A percentile compares a stretch with the other conserved stretches of the same genome.
phyloP scores from a whole-genome alignment of 2,329 filamentous ascomycete genomes.

The Epichloe typhina region DNA sequence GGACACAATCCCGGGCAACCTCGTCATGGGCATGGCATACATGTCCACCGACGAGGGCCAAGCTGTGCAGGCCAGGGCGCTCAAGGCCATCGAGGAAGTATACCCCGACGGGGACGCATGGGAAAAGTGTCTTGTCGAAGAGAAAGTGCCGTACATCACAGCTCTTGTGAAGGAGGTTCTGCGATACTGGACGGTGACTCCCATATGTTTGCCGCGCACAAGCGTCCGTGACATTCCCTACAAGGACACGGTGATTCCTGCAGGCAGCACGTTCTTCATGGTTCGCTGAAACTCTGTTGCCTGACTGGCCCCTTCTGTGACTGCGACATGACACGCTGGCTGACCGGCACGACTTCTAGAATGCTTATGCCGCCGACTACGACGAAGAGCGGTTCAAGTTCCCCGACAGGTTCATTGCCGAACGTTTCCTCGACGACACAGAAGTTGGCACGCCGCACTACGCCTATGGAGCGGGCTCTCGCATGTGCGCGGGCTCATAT shows the following conservation, averaged over 20 bases:
- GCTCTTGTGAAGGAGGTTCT: conserved; percentile 68
- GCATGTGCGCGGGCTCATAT: conserved; percentile 51
- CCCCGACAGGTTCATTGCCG: conserved; percentile 51
- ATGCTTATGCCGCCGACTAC: conserved; percentile 63
- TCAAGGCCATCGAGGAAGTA: conserved; percentile 54
- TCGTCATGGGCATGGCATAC: conserved; percentile 69
- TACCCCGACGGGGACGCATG: conserved; percentile 68
- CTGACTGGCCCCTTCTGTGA: neutral
- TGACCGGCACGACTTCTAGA: conserved; percentile 25
- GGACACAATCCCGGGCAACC: conserved; percentile 67
- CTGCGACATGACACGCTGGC: neutral
- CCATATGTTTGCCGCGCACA: conserved; percentile 61
- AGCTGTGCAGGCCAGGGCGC: conserved; percentile 55
- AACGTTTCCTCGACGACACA: conserved; percentile 50
- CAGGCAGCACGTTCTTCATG: conserved; percentile 72
- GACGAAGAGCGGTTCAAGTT: conserved; percentile 55
- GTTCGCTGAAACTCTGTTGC: conserved; percentile 17
- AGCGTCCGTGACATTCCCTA: conserved; percentile 62
- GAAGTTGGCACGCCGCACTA: conserved; percentile 47
- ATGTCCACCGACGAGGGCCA: conserved; percentile 56
- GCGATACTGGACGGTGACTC: conserved; percentile 68
- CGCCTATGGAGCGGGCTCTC: conserved; percentile 47
- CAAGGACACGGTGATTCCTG: conserved; percentile 52
- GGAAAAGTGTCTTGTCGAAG: conserved; percentile 57
- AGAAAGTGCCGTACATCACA: conserved; percentile 65